Evolutionary conservation across 805 yeast genomes (phyloP).

Genomic region (Pichia nanzhaoensis): DNA sequence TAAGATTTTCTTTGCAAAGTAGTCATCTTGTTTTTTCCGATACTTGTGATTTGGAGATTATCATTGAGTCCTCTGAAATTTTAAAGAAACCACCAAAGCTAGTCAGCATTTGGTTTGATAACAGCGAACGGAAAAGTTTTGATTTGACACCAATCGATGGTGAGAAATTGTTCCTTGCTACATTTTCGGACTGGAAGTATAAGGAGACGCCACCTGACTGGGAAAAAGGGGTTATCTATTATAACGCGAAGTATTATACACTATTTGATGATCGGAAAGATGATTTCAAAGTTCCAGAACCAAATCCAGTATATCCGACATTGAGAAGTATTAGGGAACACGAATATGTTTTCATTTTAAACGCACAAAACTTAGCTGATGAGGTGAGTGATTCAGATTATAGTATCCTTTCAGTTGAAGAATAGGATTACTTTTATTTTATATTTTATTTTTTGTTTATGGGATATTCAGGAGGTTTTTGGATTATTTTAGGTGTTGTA

Average conservation of each 20-base stretch:
- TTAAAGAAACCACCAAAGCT: too few species aligned
- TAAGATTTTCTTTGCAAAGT: constrained; percentile 2
- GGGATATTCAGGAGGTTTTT: not conserved
- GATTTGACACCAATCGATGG: too few species aligned
- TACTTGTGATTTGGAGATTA: constrained; percentile 5
- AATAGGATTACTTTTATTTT: not conserved
- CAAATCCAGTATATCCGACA: not conserved
- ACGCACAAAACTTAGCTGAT: not conserved
- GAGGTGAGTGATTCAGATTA: constrained; percentile 3
- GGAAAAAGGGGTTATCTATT: constrained; percentile 1
- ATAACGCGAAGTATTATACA: constrained; percentile 3
- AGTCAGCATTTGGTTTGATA: too few species aligned
- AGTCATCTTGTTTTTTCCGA: not conserved
- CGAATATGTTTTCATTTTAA: constrained; percentile 6
- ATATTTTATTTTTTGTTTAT: not conserved
- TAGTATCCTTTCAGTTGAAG: constrained; percentile 8
- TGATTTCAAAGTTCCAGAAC: not conserved
- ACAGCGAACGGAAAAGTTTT: too few species aligned
- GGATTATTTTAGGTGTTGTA: not conserved
- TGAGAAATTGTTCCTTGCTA: not conserved
- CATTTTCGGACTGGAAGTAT: constrained; percentile 3
- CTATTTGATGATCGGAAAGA: not conserved
- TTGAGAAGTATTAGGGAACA: not conserved
- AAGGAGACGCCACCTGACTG: not conserved
- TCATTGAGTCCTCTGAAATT: not conserved